Evolutionary conservation across 441 rosid species (phyloP).

Genomic region (Pelargonium myrrhifolium): DNA sequence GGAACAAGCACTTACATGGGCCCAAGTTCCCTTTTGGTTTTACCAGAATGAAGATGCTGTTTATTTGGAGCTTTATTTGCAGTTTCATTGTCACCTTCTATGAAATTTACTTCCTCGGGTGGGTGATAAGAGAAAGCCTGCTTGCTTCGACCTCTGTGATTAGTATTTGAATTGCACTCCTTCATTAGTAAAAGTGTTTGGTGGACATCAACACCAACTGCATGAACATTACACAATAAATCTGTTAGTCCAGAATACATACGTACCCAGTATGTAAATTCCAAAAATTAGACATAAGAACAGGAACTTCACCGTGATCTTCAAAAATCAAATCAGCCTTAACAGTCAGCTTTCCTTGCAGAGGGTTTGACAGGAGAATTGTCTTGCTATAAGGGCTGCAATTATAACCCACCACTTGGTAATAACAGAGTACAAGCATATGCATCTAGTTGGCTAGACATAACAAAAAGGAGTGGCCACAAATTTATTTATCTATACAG

Average conservation of each 20-base stretch:
- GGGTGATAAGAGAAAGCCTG: slow-evolving; percentile 37
- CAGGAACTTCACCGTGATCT: slow-evolving; percentile 59
- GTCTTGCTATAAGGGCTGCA: slow-evolving; percentile 72
- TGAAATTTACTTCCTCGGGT: slow-evolving; percentile 28
- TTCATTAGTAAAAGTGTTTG: slow-evolving; percentile 42
- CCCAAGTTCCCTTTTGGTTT: slow-evolving; percentile 23
- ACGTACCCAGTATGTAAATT: neutral
- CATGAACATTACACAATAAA: slow-evolving; percentile 21
- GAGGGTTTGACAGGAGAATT: slow-evolving; percentile 42
- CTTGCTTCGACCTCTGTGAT: slow-evolving; percentile 28
- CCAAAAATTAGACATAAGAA: slow-evolving; percentile 1
- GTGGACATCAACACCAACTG: slow-evolving; percentile 86
- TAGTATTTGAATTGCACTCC: slow-evolving; percentile 26
- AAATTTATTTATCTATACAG: neutral
- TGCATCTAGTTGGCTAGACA: slow-evolving; percentile 8
- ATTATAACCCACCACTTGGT: slow-evolving; percentile 18
- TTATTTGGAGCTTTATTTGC: slow-evolving; percentile 20
- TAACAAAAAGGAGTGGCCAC: slow-evolving; percentile 5
- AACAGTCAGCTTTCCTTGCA: slow-evolving; percentile 50
- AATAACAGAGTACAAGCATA: slow-evolving; percentile 5
- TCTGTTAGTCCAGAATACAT: neutral
- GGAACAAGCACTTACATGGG: slow-evolving; percentile 36
- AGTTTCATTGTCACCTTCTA: slow-evolving; percentile 35
- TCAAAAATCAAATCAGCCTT: slow-evolving; percentile 86
- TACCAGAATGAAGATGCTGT: slow-evolving; percentile 19